Base-by-base conservation (phyloP, 2,329 filamentous ascomycete genomes). In the Hymenoscyphus scutula region DNA sequence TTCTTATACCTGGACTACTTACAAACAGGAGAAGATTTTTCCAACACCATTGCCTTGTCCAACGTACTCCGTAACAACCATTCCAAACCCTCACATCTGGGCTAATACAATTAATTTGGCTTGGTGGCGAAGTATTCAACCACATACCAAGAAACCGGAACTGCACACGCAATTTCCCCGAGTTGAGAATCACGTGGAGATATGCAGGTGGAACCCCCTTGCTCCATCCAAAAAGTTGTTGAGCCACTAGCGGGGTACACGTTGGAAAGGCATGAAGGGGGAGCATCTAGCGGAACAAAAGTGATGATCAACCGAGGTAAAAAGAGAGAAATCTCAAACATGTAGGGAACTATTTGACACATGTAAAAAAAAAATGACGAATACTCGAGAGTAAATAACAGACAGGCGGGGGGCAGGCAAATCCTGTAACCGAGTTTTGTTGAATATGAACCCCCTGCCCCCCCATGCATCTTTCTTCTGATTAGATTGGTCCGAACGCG, bases 221-320 rank as follows among this genome's bases (percentile, higher is more conserved):
- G 45, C 45, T 51, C 38, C 38, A 45, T 53, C 53, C 53, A 23
- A 54, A 54, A 54, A 54, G 53, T 54, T 54, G 53, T 54, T 54
- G 53, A 54, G 53, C 53, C 23, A 54, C 53, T 54, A 54, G 53
- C 45, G 45, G 45, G 45, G 45, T 51, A 51, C 32, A 5, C 13
- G 25, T 54, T 30, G 17, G 27, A 6, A 32, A 54, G 27, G 53
- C 53, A 51, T 51, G 45, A n/a, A n/a, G 11, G 11, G 25, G 25
- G 19, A 51, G 25, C 7, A 8, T 54, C 15, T 17, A 19, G 32
- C 25, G n/a, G n/a, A n/a, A n/a, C n/a, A n/a, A 19, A 19, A 10
- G 45, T 51, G 23, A 8, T 51, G 45, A 51, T 51, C 25, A 23
- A 15, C 45, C 45, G 45, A 51, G 45, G 45, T 23, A 51, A 8